phyloP scores from a whole-genome alignment of 2,329 filamentous ascomycete genomes.

The Fusarium sublunatum region DNA sequence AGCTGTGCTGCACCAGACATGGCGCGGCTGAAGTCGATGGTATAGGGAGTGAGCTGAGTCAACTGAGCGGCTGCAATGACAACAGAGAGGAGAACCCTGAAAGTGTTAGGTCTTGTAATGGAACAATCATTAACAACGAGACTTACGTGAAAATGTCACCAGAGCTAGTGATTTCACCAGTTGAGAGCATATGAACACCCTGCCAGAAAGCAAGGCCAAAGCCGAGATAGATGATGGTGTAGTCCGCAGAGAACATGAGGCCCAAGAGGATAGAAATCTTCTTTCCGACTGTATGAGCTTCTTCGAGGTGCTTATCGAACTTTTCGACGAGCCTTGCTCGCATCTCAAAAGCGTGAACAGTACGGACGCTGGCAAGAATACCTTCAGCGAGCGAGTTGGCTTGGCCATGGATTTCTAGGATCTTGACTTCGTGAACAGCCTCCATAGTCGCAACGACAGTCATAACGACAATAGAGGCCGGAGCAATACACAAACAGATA shows the following conservation, averaged over 20 bases:
- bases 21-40: slow-evolving; percentile 54
- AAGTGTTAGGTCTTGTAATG: neutral
- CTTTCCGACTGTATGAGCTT: slow-evolving; percentile 51
- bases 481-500: slow-evolving; percentile 52
- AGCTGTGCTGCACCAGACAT: slow-evolving; percentile 52
- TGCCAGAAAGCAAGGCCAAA: slow-evolving; percentile 60
- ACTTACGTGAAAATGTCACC: slow-evolving; percentile 55
- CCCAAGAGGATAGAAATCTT: slow-evolving; percentile 55
- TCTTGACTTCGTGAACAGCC: slow-evolving; percentile 47
- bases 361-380: slow-evolving; percentile 53
- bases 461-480: slow-evolving; percentile 49
- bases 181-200: slow-evolving; percentile 53
- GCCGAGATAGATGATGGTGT: slow-evolving; percentile 56
- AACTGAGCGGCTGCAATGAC: slow-evolving; percentile 53
- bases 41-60: slow-evolving; percentile 52
- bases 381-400: slow-evolving; percentile 53
- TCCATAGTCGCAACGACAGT: slow-evolving; percentile 49
- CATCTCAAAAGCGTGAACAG: slow-evolving; percentile 58
- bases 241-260: slow-evolving; percentile 54
- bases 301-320: slow-evolving; percentile 54
- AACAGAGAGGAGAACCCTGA: slow-evolving; percentile 54
- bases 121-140: neutral
- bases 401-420: slow-evolving; percentile 51
- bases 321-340: slow-evolving; percentile 52
- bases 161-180: slow-evolving; percentile 52